A percentile compares a stretch with the other conserved stretches of the same genome.
phyloP scores from a whole-genome alignment of 2,329 filamentous ascomycete genomes.

The Cladobotryum mycophilum region DNA sequence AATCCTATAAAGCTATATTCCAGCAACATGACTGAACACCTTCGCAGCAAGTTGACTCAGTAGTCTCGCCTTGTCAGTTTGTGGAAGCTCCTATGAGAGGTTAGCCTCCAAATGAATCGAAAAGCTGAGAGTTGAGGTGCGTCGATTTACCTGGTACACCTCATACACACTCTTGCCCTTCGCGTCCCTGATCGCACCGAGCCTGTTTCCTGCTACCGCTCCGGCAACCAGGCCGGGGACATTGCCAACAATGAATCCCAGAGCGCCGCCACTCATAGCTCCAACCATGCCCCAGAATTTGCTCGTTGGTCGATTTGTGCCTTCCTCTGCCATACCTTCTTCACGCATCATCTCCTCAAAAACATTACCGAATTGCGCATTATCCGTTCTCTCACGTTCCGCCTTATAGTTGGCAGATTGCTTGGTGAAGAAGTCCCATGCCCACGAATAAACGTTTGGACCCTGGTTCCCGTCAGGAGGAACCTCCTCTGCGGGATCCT shows the following conservation, averaged over 20 bases:
- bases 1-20: constrained; percentile 20
- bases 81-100: constrained; percentile 62
- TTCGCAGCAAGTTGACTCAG: constrained; percentile 79
- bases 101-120: constrained; percentile 9
- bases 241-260: constrained; percentile 94
- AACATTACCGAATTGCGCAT: constrained; percentile 79
- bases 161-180: constrained; percentile 92
- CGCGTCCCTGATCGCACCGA: constrained; percentile 85
- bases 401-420: constrained; percentile 26
- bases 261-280: constrained; percentile 75
- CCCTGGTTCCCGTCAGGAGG: constrained; percentile 35
- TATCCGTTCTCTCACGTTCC: constrained; percentile 49
- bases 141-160: constrained; percentile 60
- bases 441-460: constrained; percentile 66
- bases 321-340: constrained; percentile 71
- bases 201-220: constrained; percentile 81
- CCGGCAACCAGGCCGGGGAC: constrained; percentile 84
- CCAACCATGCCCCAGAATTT: constrained; percentile 86
- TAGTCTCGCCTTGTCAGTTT: constrained; percentile 72
- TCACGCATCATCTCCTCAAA: constrained; percentile 90
- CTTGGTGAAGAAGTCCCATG: constrained; percentile 55
- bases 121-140: background rate
- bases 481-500: constrained; percentile 38
- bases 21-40: constrained; percentile 75
- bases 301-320: constrained; percentile 52